Conservation (phyloP, 1,284 basidiomycete species). For the Bondarzewia mesenterica region DNA sequence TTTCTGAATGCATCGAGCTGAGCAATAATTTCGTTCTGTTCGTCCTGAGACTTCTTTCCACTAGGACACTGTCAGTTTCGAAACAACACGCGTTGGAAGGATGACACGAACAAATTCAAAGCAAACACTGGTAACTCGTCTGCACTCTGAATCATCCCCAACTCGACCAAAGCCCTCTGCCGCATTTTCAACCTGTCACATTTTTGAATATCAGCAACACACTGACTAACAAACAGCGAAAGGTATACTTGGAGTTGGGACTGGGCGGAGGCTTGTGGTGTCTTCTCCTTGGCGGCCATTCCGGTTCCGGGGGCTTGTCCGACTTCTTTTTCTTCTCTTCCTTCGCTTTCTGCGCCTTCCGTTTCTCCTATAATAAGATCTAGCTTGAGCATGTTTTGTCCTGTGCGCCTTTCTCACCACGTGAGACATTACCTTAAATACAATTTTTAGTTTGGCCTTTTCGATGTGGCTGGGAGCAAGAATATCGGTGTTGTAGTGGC, state of each 20-base stretch:
- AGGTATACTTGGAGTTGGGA: conserved; percentile 42
- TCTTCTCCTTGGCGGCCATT: conserved; percentile 58
- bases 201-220: conserved; percentile 6
- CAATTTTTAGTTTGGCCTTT: conserved; percentile 46
- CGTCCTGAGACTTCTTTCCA: conserved; percentile 31
- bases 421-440: conserved; percentile 41
- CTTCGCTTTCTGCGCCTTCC: conserved; percentile 20
- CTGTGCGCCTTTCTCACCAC: not conserved
- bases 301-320: conserved; percentile 26
- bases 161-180: conserved; percentile 49
- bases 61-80: conserved; percentile 18
- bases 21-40: conserved; percentile 34
- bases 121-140: conserved; percentile 49
- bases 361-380: conserved; percentile 15
- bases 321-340: conserved; percentile 14
- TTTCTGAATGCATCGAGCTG: conserved; percentile 27
- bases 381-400: not conserved
- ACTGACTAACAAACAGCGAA: not conserved
- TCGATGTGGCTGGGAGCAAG: conserved; percentile 62
- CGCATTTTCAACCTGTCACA: conserved; percentile 38
- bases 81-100: conserved; percentile 1
- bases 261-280: conserved; percentile 45
- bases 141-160: conserved; percentile 44
- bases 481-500: conserved; percentile 65
- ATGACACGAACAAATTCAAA: conserved; percentile 47